Conservation (phyloP, 441 rosid species). For the Populus tomentosa region DNA sequence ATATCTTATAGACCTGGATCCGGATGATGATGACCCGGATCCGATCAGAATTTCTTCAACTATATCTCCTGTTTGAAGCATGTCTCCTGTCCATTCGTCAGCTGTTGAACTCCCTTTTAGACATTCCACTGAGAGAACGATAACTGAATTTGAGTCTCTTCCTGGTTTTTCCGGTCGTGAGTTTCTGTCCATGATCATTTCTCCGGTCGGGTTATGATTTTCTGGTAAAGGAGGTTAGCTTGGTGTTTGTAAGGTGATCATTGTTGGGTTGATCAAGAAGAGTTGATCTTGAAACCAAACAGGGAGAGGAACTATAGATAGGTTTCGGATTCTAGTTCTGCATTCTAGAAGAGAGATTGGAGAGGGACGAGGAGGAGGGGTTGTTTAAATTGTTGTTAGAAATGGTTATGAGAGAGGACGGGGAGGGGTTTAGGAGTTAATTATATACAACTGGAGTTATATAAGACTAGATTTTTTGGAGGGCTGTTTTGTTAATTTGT, state of each 20-base stretch:
- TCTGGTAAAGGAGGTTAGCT: not conserved
- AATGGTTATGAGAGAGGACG: no score
- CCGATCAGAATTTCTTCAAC: constrained; percentile 78
- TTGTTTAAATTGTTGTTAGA: no score
- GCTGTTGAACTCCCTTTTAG: constrained; percentile 79
- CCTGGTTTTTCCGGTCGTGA: constrained; percentile 33
- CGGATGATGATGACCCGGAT: constrained; percentile 40
- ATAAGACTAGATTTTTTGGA: not conserved
- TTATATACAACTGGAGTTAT: not conserved
- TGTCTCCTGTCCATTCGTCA: constrained; percentile 91
- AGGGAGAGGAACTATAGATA: not conserved
- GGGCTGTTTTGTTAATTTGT: no score
- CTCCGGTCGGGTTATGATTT: not conserved
- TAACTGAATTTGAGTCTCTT: constrained; percentile 29
- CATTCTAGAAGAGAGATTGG: no score
- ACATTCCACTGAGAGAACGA: constrained; percentile 82
- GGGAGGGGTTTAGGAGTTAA: not conserved
- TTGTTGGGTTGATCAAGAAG: not conserved
- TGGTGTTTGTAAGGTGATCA: not conserved
- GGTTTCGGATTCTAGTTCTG: not conserved
- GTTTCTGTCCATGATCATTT: constrained; percentile 48
- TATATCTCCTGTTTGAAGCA: constrained; percentile 92
- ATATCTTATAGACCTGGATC: constrained; percentile 29
- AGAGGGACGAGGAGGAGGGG: not conserved
- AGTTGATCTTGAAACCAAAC: not conserved